phyloP scores from a whole-genome alignment of 2,329 filamentous ascomycete species.

The Talaromyces marneffei region DNA sequence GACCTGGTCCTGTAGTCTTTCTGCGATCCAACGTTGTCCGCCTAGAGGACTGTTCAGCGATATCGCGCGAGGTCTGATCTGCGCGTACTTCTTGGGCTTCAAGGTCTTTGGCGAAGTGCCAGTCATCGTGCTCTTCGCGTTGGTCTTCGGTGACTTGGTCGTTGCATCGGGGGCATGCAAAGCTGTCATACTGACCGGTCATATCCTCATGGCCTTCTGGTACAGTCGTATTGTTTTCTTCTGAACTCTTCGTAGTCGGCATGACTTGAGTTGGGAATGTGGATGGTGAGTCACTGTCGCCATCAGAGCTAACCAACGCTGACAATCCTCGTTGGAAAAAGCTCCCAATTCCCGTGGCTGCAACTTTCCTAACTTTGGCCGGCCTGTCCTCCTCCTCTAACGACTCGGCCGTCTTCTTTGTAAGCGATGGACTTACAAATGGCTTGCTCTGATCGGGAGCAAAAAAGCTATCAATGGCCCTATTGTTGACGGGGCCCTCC shows the following conservation, averaged over 20 bases:
- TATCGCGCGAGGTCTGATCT: conserved; percentile 7
- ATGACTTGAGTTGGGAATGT: not conserved
- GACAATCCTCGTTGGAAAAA: conserved; percentile 48
- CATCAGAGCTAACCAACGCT: not conserved
- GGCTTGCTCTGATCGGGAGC: conserved; percentile 56
- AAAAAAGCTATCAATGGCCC: conserved; percentile 81
- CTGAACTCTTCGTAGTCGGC: no score
- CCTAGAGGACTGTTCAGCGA: conserved; percentile 14
- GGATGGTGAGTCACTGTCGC: not conserved
- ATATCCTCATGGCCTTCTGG: not conserved
- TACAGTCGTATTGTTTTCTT: not conserved
- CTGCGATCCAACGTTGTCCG: conserved; percentile 17
- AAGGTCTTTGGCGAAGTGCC: conserved; percentile 88
- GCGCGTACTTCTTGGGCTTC: conserved; percentile 57
- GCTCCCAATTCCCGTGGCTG: conserved; percentile 50
- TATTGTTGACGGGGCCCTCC: conserved; percentile 75
- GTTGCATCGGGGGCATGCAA: conserved; percentile 61
- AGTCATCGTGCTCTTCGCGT: conserved; percentile 76
- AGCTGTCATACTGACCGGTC: conserved; percentile 17
- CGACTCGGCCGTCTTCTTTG: conserved; percentile 16
- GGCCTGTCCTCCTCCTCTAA: conserved; percentile 14
- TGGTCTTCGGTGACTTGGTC: conserved; percentile 53
- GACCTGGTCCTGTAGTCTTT: conserved; percentile 19
- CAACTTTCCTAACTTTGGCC: conserved; percentile 44
- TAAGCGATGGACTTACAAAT: conserved; percentile 34